Conservation (phyloP, 257 asterid species). For the Euphrasia confusa region DNA sequence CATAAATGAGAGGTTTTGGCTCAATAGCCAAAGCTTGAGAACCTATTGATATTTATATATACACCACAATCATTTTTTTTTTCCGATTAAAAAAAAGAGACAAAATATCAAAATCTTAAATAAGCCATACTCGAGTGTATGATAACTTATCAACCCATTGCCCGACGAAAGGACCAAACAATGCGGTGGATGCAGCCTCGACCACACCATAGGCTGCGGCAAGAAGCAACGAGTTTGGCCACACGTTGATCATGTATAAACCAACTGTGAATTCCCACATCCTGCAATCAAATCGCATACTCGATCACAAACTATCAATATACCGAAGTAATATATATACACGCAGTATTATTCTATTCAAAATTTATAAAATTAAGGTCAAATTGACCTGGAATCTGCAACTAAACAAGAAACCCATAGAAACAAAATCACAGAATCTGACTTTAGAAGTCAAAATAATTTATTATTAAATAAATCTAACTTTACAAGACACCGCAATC, state of each 20-base stretch:
- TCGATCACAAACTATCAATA: neutral
- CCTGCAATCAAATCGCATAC: conserved; percentile 33
- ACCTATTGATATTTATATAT: conserved; percentile 34
- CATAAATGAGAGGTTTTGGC: conserved; percentile 67
- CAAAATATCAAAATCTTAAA: neutral
- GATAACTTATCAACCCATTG: conserved; percentile 59
- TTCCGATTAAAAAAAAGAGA: neutral
- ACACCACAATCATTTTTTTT: neutral
- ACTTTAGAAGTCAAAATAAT: too few relatives aligned
- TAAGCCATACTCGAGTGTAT: conserved; percentile 45
- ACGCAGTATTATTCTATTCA: too few relatives aligned
- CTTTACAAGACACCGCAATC: too few relatives aligned
- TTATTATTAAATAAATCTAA: too few relatives aligned
- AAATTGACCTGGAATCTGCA: too few relatives aligned
- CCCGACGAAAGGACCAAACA: conserved; percentile 78
- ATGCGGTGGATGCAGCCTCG: conserved; percentile 68
- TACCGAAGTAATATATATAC: neutral
- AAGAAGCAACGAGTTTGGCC: conserved; percentile 82
- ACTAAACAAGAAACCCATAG: too few relatives aligned
- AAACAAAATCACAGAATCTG: too few relatives aligned
- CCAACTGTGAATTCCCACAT: conserved; percentile 99
- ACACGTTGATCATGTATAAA: conserved; percentile 80
- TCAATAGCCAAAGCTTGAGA: conserved; percentile 59
- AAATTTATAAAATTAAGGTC: too few relatives aligned
- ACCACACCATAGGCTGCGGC: conserved; percentile 84